Evolutionary conservation across 169 alveolate genomes (phyloP), one percentile per base, ranked within the genome.

Genomic region (Eimeria necatrix): DNA sequence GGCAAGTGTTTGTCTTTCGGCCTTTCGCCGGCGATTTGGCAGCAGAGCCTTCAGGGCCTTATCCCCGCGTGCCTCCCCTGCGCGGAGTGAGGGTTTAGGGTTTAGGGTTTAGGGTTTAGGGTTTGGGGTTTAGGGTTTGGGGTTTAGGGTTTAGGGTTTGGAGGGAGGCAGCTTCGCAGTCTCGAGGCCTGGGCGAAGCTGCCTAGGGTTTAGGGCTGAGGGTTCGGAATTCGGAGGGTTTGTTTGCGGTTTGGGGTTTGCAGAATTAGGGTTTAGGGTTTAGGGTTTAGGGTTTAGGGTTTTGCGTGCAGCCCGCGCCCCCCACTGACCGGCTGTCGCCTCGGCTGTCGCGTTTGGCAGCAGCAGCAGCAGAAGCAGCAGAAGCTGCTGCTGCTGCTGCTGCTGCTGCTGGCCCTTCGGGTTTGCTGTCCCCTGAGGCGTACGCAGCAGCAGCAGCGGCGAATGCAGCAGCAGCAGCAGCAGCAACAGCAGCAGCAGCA

Each of bases 1-100:
- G 88, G 6, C 95, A 94, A 78, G 53, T 94, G 26, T 74, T 94
- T 51, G 93, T 94, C 56, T 94, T 90, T 74, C n/a, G 16, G n/a
- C 81, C 81, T 2, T 71, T n/a, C 16, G 81, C 81, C 18, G 81
- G 49, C 10, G 81, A 71, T 32, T 12, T 22, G 7, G 3, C 81
- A 9, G 81, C 81, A 5, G 49, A 26, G 14, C 46, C 22, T 10
- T 48, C 80, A 3, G 94, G 93, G 24, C 91, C 90, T 32, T 85
- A 20, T 41, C 93, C 93, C 48, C 92, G 84, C 8, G 1, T 74
- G 4, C 96, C 93, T 60, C 93, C 92, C 24, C 53, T 93, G 46
- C 8, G 80, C 18, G 53, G 60, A 85, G 84, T 22, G 22, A 49
- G 80, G 16, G 18, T 8, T 24, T 74, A 18, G 70, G 20, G 52